Base-by-base conservation (phyloP, 2,329 filamentous ascomycete genomes). In the Trichoderma breve region DNA sequence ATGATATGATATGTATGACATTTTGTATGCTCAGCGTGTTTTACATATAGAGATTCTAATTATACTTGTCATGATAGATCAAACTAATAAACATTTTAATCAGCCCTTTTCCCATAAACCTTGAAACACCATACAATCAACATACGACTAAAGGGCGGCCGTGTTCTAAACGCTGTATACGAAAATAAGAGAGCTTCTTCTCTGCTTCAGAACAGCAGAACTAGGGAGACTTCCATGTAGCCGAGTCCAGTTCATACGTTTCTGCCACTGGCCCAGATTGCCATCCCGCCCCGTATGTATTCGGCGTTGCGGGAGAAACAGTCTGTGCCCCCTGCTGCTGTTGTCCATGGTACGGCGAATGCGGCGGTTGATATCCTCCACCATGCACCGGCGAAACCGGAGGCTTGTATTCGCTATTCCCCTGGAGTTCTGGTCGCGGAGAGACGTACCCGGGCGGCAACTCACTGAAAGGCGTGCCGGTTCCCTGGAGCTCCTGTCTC, bases 211-310 rank as follows among this genome's bases (percentile, higher is more conserved):
- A 32, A 21, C 2, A 18, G 26, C 4, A 8, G 12, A 6, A 43
- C 12, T 30, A 70, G 9, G 36, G 15, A 21, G 57, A 21, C 24
- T 43, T 63, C 71, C 71, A 72, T 2, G 71, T 36, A 11, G 63
- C 65, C 11, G 76, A 75, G 64, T 78, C 77, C 67, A 81, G 61
- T 64, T 83, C 79, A 61, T 80, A 81, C 9, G 76, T 73, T 26
- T 80, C 74, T 28, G 79, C 65, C 30, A 81, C 77, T 2, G 81
- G 81, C 4, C 82, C 82, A 1, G 82, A 77, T 62, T 82, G 79
- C 78, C 79, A 84, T 3, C 77, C 76, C 21, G 60, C 21, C 11
- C 66, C 68, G 15, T 75, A 66, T 11, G 55, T 61, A 8, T 39
- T 47, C 5, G 73, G 74, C 6, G 72, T 73, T 21, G 55, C 71